Conservation (phyloP, 2,329 filamentous ascomycete species). For the Lecanicillium sp. region DNA sequence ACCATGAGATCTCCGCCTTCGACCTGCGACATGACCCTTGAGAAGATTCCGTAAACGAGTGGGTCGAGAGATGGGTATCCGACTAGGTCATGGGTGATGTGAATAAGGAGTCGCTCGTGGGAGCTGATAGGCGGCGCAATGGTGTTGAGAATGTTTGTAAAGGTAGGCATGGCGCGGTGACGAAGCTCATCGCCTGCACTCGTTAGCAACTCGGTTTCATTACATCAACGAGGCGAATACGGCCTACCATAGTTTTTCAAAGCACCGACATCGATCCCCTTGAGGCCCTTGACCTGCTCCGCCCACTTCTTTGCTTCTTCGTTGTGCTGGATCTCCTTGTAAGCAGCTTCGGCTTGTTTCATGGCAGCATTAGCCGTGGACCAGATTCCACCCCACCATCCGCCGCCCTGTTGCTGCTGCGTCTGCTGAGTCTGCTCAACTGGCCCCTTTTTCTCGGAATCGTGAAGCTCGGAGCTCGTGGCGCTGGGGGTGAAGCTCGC, state of each 20-base stretch:
- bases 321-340: constrained; percentile 92
- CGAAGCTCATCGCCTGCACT: constrained; percentile 72
- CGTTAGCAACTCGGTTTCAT: constrained; percentile 4
- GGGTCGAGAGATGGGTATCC: constrained; percentile 93
- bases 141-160: constrained; percentile 89
- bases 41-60: constrained; percentile 84
- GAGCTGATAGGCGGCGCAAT: constrained; percentile 93
- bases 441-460: constrained; percentile 43
- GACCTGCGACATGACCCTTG: constrained; percentile 96
- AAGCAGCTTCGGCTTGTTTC: constrained; percentile 86
- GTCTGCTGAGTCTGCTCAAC: constrained; percentile 33
- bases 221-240: not conserved
- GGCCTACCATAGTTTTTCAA: constrained; percentile 42
- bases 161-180: constrained; percentile 82
- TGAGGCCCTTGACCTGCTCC: constrained; percentile 71
- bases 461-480: constrained; percentile 53
- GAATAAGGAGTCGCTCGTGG: constrained; percentile 92
- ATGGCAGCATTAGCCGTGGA: constrained; percentile 78
- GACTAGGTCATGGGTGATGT: constrained; percentile 92
- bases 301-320: constrained; percentile 96
- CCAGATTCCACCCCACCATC: constrained; percentile 84
- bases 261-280: constrained; percentile 59
- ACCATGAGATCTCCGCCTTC: constrained; percentile 94
- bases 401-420: constrained; percentile 44
- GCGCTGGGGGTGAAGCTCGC: constrained; percentile 63